Conservation (phyloP, 331 rosid genomes). For the Pyrus hybrid region DNA sequence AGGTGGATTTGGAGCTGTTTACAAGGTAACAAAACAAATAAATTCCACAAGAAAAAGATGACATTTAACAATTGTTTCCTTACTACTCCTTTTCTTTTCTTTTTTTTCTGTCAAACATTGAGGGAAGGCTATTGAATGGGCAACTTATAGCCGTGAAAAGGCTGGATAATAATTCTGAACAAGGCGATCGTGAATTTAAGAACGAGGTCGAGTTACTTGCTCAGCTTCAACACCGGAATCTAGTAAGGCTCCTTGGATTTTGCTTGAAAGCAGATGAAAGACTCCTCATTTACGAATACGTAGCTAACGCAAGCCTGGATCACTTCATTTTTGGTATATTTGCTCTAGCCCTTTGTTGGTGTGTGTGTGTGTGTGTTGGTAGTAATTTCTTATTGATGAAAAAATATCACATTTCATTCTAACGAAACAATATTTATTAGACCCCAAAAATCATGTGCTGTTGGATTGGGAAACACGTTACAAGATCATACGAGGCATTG, state of each 20-base stretch:
- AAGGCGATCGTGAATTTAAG: slow-evolving; percentile 15
- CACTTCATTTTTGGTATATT: slow-evolving; percentile 15
- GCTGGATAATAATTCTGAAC: slow-evolving; percentile 4
- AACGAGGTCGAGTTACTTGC: slow-evolving; percentile 7
- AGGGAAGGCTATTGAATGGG: slow-evolving; percentile 9
- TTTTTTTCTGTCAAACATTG: neutral
- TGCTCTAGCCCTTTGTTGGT: neutral
- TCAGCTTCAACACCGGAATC: slow-evolving; percentile 18
- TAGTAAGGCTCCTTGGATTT: slow-evolving; percentile 18
- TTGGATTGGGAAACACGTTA: slow-evolving; percentile 10
- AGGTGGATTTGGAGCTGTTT: slow-evolving; percentile 26
- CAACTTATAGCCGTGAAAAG: slow-evolving; percentile 15
- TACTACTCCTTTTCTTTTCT: too few relatives aligned
- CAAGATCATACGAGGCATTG: slow-evolving; percentile 9
- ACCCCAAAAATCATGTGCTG: neutral
- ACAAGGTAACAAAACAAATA: slow-evolving; percentile 10
- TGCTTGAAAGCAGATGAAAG: slow-evolving; percentile 10
- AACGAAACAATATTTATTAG: neutral
- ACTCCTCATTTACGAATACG: slow-evolving; percentile 16
- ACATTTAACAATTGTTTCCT: neutral
- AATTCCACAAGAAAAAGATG: neutral
- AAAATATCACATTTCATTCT: neutral
- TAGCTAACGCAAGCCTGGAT: slow-evolving; percentile 10
- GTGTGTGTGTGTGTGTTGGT: too few relatives aligned
- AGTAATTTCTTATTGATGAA: neutral